Conservation (phyloP, 192 early-diverging fungal species). For the Entomortierella parvispora region DNA sequence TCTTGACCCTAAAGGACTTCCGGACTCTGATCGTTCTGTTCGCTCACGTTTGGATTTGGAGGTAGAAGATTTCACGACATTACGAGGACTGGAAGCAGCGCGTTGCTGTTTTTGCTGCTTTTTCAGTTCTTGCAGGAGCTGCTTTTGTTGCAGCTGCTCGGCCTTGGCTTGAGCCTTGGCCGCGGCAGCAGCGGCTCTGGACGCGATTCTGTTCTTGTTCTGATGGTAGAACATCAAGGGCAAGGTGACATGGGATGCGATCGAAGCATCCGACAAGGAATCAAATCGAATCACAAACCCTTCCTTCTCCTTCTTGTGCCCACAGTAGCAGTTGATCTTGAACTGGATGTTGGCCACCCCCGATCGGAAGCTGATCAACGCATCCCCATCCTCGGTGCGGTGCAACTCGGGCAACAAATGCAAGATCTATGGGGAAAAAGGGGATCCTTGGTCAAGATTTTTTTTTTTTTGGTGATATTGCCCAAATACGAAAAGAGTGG, state of each 20-base stretch:
- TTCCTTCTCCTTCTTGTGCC: constrained; percentile 45
- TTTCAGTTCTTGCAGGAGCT: background rate
- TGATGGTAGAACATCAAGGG: constrained; percentile 52
- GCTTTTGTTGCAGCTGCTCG: constrained; percentile 20
- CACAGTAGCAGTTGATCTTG: constrained; percentile 49
- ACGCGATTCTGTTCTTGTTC: constrained; percentile 48
- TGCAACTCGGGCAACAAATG: constrained; percentile 40
- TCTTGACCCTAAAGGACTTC: background rate
- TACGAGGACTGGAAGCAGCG: constrained; percentile 10
- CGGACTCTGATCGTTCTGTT: constrained; percentile 2
- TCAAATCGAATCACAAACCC: constrained; percentile 47
- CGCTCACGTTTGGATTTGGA: constrained; percentile 24
- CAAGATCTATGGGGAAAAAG: constrained; percentile 20
- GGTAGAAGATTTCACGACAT: constrained; percentile 17
- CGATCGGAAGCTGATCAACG: constrained; percentile 33
- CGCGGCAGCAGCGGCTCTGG: constrained; percentile 23
- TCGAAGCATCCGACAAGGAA: constrained; percentile 18
- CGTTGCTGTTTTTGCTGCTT: background rate
- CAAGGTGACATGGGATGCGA: constrained; percentile 27
- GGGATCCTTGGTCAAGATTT: background rate
- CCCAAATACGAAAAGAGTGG: background rate
- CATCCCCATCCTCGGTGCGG: constrained; percentile 39
- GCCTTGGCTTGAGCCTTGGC: constrained; percentile 40
- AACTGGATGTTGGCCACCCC: constrained; percentile 49
- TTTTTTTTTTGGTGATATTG: background rate